Evolutionary conservation across 1,284 basidiomycete genomes (phyloP), one percentile per base, ranked within the genome.

Genomic region (Leccinum variabile): DNA sequence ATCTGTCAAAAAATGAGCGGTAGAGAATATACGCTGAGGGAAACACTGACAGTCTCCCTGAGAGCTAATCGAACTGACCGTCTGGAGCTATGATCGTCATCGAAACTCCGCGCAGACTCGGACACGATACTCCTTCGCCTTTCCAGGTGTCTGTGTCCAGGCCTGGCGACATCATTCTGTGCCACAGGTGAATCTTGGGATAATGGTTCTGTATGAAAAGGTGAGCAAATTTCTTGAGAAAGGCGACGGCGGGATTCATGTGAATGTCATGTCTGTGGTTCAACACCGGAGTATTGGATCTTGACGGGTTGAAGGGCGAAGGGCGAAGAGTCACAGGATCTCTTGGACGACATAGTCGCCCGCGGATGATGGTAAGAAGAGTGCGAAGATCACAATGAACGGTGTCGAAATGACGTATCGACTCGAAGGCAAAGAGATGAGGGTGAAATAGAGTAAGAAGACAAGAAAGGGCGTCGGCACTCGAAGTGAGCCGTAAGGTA

Each of bases 41-140:
- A 59, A n/a, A 59, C 54, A 74, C 81, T 71, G 63, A 84, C 82
- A 76, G 41, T 84, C 81, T 32, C 77, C 72, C 67, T 79, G 80
- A 35, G 83, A 85, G 55, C 76, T 72, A 8, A 77, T 60, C 3
- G 83, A 84, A 59, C 79, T 81, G 25, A 77, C 22, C 22, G 75
- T 54, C 76, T 71, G 5, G 81, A 81, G n/a, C 78, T 76, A 53
- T 67, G 64, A 50, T 72, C 72, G 53, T 77, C 79, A 59, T 80
- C 77, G 25, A 75, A 70, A 55, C 73, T 76, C 13, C 69, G 69
- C 28, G 79, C 64, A 14, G 80, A 80, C 7, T 74, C 69, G 56
- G 80, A 80, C 7, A 74, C 69, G 56, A 67, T 58, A 57, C 81
- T 82, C 32, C 65, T 68, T 65, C 74, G 74, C 63, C 78, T 71